Percentiles rank a stretch among this genome's conserved stretches.
These are phyloP conservation scores for Lecanosticta acicola DNA, from an alignment of 2,329 filamentous ascomycete species.

Conservation along the genomic window DNA sequence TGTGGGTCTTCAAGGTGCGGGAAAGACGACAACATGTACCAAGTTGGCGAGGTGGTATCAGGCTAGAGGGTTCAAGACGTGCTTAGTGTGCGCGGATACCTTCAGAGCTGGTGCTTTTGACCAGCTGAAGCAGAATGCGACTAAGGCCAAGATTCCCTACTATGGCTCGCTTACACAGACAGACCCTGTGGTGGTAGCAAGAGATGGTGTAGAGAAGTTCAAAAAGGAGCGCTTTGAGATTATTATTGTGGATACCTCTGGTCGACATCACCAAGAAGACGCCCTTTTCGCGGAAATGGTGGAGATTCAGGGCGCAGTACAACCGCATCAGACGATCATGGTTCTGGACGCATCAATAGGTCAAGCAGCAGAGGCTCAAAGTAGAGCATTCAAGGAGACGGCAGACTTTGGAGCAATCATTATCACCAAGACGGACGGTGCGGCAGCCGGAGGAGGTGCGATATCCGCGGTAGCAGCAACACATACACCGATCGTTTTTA, in stretches of 20 bases:
- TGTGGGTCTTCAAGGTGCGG: constrained; percentile 92
- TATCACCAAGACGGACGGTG: constrained; percentile 96
- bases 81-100: constrained; percentile 93
- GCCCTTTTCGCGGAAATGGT: constrained; percentile 97
- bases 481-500: constrained; percentile 93
- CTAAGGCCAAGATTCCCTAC: constrained; percentile 98
- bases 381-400: constrained; percentile 93
- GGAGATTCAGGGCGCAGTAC: constrained; percentile 86
- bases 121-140: constrained; percentile 97
- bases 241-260: constrained; percentile 97
- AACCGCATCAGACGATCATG: constrained; percentile 95
- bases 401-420: constrained; percentile 98
- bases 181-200: constrained; percentile 85
- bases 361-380: constrained; percentile 90
- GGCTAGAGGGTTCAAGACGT: constrained; percentile 84
- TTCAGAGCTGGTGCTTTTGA: constrained; percentile 98
- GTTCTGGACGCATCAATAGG: constrained; percentile 95
- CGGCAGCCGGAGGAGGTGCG: constrained; percentile 90
- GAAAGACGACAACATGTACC: constrained; percentile 97
- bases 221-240: constrained; percentile 98
- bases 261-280: constrained; percentile 88
- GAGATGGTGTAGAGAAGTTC: constrained; percentile 97
- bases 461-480: constrained; percentile 97
- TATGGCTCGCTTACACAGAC: constrained; percentile 95
- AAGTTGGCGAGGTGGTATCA: constrained; percentile 95